Percentiles rank a stretch among this genome's conserved stretches.
These are phyloP conservation scores for Dictyophora rubrovolvata DNA, from an alignment of 768 basidiomycete species.

Conservation along the genomic window DNA sequence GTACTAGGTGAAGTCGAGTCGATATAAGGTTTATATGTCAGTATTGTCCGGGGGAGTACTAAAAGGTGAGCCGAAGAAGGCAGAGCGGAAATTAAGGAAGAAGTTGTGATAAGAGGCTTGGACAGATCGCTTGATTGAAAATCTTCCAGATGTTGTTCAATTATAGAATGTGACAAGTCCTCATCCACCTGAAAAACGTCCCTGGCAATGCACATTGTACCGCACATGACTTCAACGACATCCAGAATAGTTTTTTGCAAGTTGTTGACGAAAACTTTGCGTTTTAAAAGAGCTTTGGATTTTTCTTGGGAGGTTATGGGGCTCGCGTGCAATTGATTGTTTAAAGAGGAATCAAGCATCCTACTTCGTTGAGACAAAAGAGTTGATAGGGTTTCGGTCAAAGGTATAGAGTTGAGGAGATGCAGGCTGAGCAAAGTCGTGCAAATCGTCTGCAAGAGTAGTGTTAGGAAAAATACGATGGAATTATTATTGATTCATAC, in stretches of 20 bases:
- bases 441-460: slow-evolving; percentile 48
- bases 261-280: slow-evolving; percentile 34
- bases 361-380: slow-evolving; percentile 64
- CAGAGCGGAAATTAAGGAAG: slow-evolving; percentile 53
- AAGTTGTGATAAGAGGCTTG: slow-evolving; percentile 56
- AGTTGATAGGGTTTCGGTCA: slow-evolving; percentile 59
- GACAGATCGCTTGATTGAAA: slow-evolving; percentile 45
- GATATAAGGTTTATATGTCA: slow-evolving; percentile 78
- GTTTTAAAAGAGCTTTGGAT: slow-evolving; percentile 8
- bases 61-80: slow-evolving; percentile 80
- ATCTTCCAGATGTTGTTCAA: slow-evolving; percentile 44
- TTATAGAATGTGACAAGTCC: slow-evolving; percentile 32
- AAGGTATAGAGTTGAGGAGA: slow-evolving; percentile 78
- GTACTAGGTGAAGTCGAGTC: slow-evolving; percentile 54
- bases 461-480: neutral
- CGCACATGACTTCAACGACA: slow-evolving; percentile 44
- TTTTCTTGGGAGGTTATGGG: slow-evolving; percentile 4
- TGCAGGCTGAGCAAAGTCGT: slow-evolving; percentile 75
- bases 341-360: slow-evolving; percentile 34
- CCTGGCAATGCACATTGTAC: slow-evolving; percentile 49
- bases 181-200: slow-evolving; percentile 39
- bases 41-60: slow-evolving; percentile 60
- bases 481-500: slow-evolving; percentile 24
- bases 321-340: neutral
- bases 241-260: slow-evolving; percentile 44